phyloP scores from a whole-genome alignment of 2,329 filamentous ascomycete genomes.

The Cladosporium sp. region DNA sequence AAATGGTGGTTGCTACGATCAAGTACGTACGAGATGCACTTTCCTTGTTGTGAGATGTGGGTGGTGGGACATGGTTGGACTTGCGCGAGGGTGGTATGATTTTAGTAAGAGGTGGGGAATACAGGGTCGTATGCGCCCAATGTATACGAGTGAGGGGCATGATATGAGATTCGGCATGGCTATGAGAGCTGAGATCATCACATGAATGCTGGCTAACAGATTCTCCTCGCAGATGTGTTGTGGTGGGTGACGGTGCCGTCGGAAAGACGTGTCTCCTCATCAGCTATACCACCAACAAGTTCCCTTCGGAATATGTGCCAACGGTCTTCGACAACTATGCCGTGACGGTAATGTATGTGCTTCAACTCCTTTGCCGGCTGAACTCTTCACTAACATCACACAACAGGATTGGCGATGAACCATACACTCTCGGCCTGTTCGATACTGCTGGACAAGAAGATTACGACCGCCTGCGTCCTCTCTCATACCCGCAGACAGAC shows the following conservation, averaged over 20 bases:
- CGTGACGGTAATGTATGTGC: conserved; percentile 97
- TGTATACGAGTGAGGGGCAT: background rate
- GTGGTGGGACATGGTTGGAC: background rate
- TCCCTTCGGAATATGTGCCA: conserved; percentile 98
- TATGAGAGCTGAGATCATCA: background rate
- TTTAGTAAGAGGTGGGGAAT: background rate
- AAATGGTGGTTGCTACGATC: conserved; percentile 37
- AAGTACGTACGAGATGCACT: conserved; percentile 27
- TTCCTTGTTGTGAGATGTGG: background rate
- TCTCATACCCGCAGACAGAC: conserved; percentile 97
- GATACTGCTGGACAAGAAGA: conserved; percentile 99
- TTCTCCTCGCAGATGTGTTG: conserved; percentile 64
- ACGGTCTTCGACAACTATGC: conserved; percentile 99
- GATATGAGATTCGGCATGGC: background rate
- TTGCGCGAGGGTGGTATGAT: background rate
- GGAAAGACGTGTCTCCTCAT: conserved; percentile 99
- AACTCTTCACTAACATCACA: background rate
- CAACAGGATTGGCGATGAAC: conserved; percentile 80
- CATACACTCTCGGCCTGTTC: conserved; percentile 94
- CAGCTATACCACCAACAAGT: conserved; percentile 99
- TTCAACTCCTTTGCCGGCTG: background rate
- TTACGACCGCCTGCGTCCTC: conserved; percentile 93
- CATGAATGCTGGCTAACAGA: conserved; percentile 1
- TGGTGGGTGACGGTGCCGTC: conserved; percentile 98
- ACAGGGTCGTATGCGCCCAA: background rate